Conservation (phyloP, 139 green algal species). For the Asterochloris erici region DNA sequence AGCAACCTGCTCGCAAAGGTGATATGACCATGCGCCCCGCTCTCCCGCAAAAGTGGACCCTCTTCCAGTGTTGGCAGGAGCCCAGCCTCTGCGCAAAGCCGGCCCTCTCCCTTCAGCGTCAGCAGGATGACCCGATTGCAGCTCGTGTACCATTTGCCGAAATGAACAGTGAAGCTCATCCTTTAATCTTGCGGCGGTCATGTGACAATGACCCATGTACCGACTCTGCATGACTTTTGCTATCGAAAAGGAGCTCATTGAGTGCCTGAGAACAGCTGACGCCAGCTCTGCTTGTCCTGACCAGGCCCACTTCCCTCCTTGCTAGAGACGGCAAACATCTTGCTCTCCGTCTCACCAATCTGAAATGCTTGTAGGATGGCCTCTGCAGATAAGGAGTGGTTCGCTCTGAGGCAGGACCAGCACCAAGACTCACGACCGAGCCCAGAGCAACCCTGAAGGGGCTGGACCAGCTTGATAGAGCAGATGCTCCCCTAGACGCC, state of each 20-base stretch:
- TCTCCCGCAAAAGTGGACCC: no score
- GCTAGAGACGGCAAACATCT: conserved; percentile 53
- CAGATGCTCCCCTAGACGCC: not conserved
- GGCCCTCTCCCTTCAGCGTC: no score
- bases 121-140: no score
- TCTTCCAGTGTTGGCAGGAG: no score
- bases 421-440: not conserved
- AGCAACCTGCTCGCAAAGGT: conserved; percentile 4
- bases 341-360: conserved; percentile 31
- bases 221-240: no score
- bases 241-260: not conserved
- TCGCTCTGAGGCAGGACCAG: not conserved
- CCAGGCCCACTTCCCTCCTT: conserved; percentile 62
- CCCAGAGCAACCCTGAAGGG: not conserved
- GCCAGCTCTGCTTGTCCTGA: conserved; percentile 52
- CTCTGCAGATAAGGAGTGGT: conserved; percentile 45
- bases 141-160: no score
- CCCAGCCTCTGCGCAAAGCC: no score
- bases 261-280: conserved; percentile 45
- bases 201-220: no score
- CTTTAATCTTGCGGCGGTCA: no score
- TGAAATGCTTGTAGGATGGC: conserved; percentile 64
- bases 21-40: no score
- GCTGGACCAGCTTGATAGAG: not conserved
- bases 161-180: no score